Conservation (phyloP, 2,329 filamentous ascomycete genomes). For the Neurospora sp. region DNA sequence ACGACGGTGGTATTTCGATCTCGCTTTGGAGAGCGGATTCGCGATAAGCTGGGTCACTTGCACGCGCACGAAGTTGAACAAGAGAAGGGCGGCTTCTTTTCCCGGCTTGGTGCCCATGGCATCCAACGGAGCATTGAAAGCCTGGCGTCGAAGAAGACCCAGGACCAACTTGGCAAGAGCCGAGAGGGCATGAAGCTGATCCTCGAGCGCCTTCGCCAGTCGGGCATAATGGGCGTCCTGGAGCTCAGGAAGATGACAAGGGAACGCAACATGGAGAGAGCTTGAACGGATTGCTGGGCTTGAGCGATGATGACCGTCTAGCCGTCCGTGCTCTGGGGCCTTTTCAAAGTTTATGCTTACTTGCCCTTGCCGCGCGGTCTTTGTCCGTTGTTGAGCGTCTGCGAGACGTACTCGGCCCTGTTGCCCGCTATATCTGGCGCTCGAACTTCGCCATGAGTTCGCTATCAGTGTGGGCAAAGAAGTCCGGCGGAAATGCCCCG, state of each 20-base stretch:
- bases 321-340: neutral
- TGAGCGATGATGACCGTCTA: neutral
- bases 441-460: no score
- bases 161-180: constrained; percentile 69
- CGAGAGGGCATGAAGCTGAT: constrained; percentile 77
- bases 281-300: neutral
- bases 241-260: constrained; percentile 40
- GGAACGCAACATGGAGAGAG: constrained; percentile 18
- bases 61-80: constrained; percentile 23
- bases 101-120: constrained; percentile 56
- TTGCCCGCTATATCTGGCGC: neutral
- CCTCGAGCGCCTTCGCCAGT: constrained; percentile 56
- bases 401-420: neutral
- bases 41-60: constrained; percentile 29
- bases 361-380: neutral
- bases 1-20: constrained; percentile 68
- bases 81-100: constrained; percentile 36
- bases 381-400: neutral
- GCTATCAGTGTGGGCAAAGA: neutral
- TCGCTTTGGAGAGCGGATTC: constrained; percentile 57
- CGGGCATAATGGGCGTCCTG: constrained; percentile 46
- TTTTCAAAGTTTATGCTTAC: neutral
- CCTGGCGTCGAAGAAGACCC: constrained; percentile 66
- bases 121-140: constrained; percentile 72
- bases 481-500: neutral